phyloP scores from a whole-genome alignment of 305 asterid genomes.

The Fraxinus platypoda region DNA sequence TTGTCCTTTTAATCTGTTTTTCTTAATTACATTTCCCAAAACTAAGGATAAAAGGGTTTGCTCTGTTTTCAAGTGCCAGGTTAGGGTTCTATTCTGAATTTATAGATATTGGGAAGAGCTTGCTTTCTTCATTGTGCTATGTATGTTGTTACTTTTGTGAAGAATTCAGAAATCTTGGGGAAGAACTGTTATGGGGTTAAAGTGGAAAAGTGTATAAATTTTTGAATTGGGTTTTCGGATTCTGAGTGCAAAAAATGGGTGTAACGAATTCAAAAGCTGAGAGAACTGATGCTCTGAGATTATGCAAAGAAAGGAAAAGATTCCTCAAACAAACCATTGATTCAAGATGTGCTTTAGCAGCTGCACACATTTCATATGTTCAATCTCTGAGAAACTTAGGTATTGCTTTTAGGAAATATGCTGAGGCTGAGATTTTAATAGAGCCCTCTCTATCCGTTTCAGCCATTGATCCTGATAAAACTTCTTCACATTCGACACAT shows the following conservation, averaged over 20 bases:
- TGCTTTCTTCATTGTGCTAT: conserved; percentile 18
- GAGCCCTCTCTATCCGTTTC: conserved; percentile 59
- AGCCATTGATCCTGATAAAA: conserved; percentile 63
- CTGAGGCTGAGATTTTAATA: conserved; percentile 77
- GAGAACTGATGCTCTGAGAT: conserved; percentile 65
- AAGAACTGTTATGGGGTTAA: not conserved
- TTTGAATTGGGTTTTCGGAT: conserved; percentile 12
- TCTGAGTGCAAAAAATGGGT: conserved; percentile 49
- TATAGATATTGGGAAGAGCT: not conserved
- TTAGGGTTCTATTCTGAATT: not conserved
- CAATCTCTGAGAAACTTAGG: conserved; percentile 82
- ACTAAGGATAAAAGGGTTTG: not conserved
- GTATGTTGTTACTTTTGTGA: not conserved
- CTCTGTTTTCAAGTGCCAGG: conserved; percentile 22
- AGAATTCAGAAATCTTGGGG: not conserved
- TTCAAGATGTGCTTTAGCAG: conserved; percentile 85
- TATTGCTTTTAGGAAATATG: conserved; percentile 77
- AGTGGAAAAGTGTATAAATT: conserved; percentile 9
- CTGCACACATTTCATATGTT: conserved; percentile 84
- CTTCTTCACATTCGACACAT: conserved; percentile 60
- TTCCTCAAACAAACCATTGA: conserved; percentile 79
- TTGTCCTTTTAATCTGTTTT: conserved; percentile 5
- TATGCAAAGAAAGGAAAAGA: conserved; percentile 81
- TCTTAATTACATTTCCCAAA: conserved; percentile 11
- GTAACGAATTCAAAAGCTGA: conserved; percentile 60